Base-by-base conservation (phyloP, 1,139 yeast species). In the Nakaseomyces sp. region DNA sequence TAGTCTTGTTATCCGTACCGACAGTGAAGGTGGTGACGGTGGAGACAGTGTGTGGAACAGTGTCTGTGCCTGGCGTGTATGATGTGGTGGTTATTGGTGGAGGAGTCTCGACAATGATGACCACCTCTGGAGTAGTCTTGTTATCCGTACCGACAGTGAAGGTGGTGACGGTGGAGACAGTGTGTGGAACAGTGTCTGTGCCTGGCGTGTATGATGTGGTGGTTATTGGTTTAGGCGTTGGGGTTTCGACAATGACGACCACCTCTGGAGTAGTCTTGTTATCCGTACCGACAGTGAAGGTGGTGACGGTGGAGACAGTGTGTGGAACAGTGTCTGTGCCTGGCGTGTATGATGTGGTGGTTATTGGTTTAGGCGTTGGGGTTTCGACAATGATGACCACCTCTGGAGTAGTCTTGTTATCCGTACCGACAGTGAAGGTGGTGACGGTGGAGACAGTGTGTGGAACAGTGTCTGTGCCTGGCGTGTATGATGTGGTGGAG, bases 361-460 rank as follows among this genome's bases (percentile, higher is more conserved):
- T 16, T 9, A 30, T 8, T 2, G 29, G 9, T 2, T n/a, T 12
- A 2, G 35, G 18, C 7, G 20, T 12, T 6, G 35, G 35, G 5
- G 35, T 30, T 12, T 30, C 35, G 10, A 30, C 35, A 12, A 30
- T 17, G 18, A 30, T n/a, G 5, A 30, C 18, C 5, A 15, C 8
- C 20, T 30, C 35, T 16, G 35, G 35, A 3, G 35, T 16, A 9
- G 35, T 30, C 18, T 9, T n/a, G 35, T n/a, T n/a, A 18, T 30
- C 35, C 6, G 35, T 30, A 18, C 35, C 35, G 16, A 35, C 38
- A 10, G 38, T 22, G 25, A 8, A 13, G 25, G 38, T 22, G 38
- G 19, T n/a, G 5, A 8, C 5, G 18, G 25, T 19, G 19, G 38
- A 22, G 25, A 35, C 18, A 6, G 35, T 30, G 10, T 17, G 5